Conservation (phyloP, 768 basidiomycete genomes). For the Ramaria rubella region DNA sequence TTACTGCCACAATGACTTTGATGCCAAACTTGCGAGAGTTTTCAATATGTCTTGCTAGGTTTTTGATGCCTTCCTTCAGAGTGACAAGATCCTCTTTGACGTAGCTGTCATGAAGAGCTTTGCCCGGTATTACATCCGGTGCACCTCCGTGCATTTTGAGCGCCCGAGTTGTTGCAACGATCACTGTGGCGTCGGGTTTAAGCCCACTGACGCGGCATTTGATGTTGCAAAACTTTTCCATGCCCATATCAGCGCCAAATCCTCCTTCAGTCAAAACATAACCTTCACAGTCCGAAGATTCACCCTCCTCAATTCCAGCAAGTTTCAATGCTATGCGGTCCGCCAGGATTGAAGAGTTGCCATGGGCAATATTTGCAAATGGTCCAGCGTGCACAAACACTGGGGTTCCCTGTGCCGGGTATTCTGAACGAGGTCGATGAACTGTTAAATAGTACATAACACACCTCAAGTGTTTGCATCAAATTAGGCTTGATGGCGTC, state of each 20-base stretch:
- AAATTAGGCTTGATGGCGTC: constrained; percentile 98
- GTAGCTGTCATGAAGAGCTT: constrained; percentile 88
- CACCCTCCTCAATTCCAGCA: constrained; percentile 90
- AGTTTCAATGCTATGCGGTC: constrained; percentile 95
- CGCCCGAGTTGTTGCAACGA: constrained; percentile 95
- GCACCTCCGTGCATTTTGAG: constrained; percentile 99
- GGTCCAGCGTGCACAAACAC: constrained; percentile 99
- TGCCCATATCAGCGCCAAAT: constrained; percentile 98
- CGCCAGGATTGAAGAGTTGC: constrained; percentile 98
- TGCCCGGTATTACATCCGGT: constrained; percentile 93
- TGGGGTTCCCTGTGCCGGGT: constrained; percentile 66
- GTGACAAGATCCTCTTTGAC: constrained; percentile 88
- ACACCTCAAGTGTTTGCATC: constrained; percentile 91
- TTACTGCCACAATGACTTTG: constrained; percentile 94
- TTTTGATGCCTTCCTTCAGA: constrained; percentile 87
- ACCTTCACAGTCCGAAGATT: constrained; percentile 70
- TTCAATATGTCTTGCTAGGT: constrained; percentile 87
- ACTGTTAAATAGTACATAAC: not conserved
- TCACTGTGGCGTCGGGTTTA: constrained; percentile 87
- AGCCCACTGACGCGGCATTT: constrained; percentile 93
- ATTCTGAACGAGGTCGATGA: not conserved
- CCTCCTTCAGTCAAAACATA: constrained; percentile 98
- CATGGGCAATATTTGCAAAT: constrained; percentile 98
- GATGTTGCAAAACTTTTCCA: constrained; percentile 99
- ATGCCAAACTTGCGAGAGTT: constrained; percentile 94